Evolutionary conservation across 768 basidiomycete genomes (phyloP).

Genomic region (Guyanaporus albipodus): DNA sequence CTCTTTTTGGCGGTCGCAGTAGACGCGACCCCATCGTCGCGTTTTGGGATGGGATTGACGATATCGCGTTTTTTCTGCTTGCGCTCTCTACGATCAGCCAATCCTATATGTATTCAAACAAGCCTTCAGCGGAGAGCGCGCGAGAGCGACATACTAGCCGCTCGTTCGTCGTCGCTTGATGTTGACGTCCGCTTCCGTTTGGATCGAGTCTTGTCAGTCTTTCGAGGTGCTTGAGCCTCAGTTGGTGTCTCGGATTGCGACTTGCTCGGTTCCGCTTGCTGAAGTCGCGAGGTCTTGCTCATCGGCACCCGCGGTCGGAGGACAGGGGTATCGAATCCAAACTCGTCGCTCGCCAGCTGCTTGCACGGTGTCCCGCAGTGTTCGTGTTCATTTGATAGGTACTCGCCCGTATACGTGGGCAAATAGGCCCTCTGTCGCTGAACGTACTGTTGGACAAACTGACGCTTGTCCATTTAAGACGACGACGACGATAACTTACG

Average conservation of each 20-base stretch:
- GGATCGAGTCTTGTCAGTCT: conserved; percentile 24
- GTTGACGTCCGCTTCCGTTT: conserved; percentile 19
- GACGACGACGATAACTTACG: too few relatives aligned
- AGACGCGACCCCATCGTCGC: conserved; percentile 1
- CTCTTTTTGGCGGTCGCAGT: conserved; percentile 6
- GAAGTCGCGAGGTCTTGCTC: conserved; percentile 1
- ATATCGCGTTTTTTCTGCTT: conserved; percentile 58
- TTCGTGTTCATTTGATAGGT: conserved; percentile 15
- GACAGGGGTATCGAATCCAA: conserved; percentile 53
- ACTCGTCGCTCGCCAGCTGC: conserved; percentile 12
- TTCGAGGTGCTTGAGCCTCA: conserved; percentile 3
- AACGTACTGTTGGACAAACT: conserved; percentile 45
- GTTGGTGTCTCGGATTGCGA: neutral
- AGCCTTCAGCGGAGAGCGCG: neutral
- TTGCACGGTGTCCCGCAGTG: conserved; percentile 9
- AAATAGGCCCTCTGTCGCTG: conserved; percentile 45
- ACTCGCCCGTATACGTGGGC: conserved; percentile 43
- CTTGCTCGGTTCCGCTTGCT: neutral
- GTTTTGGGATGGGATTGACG: conserved; percentile 31
- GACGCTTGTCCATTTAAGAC: conserved; percentile 36
- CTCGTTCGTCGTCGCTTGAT: conserved; percentile 28
- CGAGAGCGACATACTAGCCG: conserved; percentile 31
- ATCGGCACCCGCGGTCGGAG: conserved; percentile 43
- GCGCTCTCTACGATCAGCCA: conserved; percentile 61
- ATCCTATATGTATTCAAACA: conserved; percentile 38